Evolutionary conservation across 345 rosid genomes (phyloP), one percentile per base, ranked within the genome.

Genomic region (Heritiera littoralis): DNA sequence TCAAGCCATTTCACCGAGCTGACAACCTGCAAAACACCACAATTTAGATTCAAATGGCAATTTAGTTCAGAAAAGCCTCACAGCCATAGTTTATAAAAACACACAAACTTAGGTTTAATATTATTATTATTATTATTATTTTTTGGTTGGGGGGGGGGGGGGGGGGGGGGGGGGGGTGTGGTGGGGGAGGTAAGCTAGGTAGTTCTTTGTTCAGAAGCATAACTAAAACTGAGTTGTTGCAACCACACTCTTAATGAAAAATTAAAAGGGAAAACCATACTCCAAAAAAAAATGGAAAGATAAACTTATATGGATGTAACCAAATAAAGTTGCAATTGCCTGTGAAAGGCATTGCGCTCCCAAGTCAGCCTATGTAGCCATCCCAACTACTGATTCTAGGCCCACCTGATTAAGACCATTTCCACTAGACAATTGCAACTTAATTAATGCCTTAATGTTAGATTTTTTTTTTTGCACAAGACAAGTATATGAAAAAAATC

Each of bases 1-100:
- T 94, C 99, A 79, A 97, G 98, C 99, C 99, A 97, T 84, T 97
- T 97, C 56, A 97, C 98, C n/a, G 98, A 92, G 86, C 98, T 94
- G 78, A 94, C 98, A 77, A 96, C 98, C 99, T 96, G 82, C 61
- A 78, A 76, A 55, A 52, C 82, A 72, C 49, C 72, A 83, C 23
- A 54, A 54, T 64, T 69, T 66, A 76, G 74, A 59, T 54, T 56
- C n/a, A 75, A 40, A 32, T 48, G 15, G 79, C 2, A 40, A 5
- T 74, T 41, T 40, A 41, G 40, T 41, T 56, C 20, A 43, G 15
- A 59, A 48, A 71, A 66, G 77, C 14, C 43, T 41, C 38, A 69
- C 68, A 66, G 17, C 58, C 77, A 77, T 56, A 67, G 82, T 38
- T 54, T 54, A 52, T 1, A 52, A 11, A 72, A 51, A 72, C 30